phyloP scores from a whole-genome alignment of 371 early-diverging fungal genomes.

The Zopfochytrium polystomum region DNA sequence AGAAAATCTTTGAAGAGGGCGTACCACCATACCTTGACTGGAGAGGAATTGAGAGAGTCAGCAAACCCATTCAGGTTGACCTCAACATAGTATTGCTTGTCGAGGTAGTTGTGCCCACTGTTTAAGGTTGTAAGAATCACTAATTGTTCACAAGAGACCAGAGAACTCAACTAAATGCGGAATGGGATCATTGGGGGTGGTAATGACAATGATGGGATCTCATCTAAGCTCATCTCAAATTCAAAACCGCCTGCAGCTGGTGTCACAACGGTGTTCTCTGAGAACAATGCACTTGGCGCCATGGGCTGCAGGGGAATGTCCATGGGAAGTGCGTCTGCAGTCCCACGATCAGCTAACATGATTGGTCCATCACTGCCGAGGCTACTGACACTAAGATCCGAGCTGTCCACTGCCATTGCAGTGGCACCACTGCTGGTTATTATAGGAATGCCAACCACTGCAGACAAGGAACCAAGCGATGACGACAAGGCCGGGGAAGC shows the following conservation, averaged over 20 bases:
- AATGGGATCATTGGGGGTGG: constrained; percentile 97
- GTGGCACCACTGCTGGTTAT: no score
- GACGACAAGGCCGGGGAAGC: constrained; percentile 8
- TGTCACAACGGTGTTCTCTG: constrained; percentile 22
- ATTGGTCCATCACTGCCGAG: no score
- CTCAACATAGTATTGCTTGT: constrained; percentile 77
- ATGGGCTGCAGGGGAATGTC: constrained; percentile 34
- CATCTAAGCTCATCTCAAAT: constrained; percentile 61
- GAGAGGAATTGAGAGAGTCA: constrained; percentile 22
- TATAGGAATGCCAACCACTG: no score
- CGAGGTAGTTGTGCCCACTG: constrained; percentile 87
- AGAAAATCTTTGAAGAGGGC: not conserved
- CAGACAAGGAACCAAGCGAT: no score
- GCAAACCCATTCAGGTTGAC: constrained; percentile 54
- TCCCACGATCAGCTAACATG: no score
- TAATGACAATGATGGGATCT: constrained; percentile 78
- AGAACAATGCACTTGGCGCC: constrained; percentile 42
- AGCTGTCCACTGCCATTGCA: no score
- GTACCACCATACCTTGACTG: constrained; percentile 27
- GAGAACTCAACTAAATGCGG: constrained; percentile 69
- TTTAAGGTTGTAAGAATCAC: not conserved
- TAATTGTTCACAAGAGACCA: not conserved
- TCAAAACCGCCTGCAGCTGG: no score
- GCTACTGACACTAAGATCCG: no score
- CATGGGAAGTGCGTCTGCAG: constrained; percentile 5